A percentile compares a stretch with the other conserved stretches of the same genome.
phyloP scores from a whole-genome alignment of 23 red algal genomes.

The Gracilaria vermiculophylla region DNA sequence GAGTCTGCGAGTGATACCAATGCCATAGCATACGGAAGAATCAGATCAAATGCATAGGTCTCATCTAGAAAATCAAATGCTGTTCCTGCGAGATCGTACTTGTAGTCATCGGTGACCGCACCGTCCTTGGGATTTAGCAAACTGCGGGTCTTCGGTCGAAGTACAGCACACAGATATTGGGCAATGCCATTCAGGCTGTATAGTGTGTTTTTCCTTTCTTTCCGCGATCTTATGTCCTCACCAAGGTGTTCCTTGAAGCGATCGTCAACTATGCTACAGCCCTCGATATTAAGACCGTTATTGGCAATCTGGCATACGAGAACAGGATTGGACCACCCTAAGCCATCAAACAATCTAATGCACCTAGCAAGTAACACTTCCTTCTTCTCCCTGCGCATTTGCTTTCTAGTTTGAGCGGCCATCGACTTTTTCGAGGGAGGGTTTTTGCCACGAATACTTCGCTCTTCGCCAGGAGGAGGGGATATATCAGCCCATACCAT shows the following conservation, averaged over 20 bases:
- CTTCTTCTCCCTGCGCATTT: not conserved
- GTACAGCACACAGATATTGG: constrained; percentile 27
- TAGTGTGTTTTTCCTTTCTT: constrained; percentile 21
- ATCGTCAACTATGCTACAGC: not conserved
- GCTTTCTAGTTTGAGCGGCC: not conserved
- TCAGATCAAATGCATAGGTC: constrained; percentile 35
- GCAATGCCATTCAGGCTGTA: constrained; percentile 35
- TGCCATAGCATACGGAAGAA: constrained; percentile 34
- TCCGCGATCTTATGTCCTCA: constrained; percentile 30
- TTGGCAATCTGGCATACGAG: constrained; percentile 52
- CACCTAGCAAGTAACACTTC: constrained; percentile 21
- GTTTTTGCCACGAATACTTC: not conserved
- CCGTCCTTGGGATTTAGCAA: not conserved
- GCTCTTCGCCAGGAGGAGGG: constrained; percentile 33
- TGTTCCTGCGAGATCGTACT: constrained; percentile 23
- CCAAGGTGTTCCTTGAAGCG: constrained; percentile 43
- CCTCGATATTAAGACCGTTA: not conserved
- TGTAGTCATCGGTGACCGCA: not conserved
- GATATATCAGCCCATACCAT: constrained; percentile 26
- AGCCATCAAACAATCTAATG: not conserved
- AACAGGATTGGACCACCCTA: constrained; percentile 47
- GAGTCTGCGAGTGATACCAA: constrained; percentile 1
- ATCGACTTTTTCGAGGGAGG: not conserved
- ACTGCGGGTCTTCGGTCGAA: constrained; percentile 18
- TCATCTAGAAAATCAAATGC: constrained; percentile 35